Percentiles rank a stretch among this genome's conserved stretches.
Evolutionary conservation across 78 protist species (phyloP).

Genomic region (Tieghemostelium lacteum): DNA sequence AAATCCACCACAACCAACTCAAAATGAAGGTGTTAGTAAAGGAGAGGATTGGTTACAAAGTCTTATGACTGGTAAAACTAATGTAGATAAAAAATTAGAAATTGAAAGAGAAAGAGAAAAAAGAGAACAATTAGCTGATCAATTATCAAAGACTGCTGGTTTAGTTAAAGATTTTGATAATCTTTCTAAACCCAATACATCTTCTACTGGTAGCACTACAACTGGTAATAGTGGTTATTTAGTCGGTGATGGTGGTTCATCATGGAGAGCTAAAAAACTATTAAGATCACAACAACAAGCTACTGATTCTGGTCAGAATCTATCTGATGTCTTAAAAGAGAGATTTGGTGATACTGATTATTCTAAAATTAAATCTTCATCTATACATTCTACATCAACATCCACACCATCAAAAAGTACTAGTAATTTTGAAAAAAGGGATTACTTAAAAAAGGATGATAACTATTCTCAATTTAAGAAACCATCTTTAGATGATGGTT

Average conservation of each 20-base stretch:
- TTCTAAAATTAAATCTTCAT: neutral
- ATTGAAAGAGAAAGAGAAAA: constrained; percentile 16
- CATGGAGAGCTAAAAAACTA: constrained; percentile 63
- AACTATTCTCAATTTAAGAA: constrained; percentile 26
- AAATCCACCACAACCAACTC: neutral
- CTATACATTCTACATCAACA: neutral
- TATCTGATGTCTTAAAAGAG: constrained; percentile 16
- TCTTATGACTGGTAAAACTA: neutral
- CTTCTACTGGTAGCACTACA: no score
- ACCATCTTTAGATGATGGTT: constrained; percentile 16
- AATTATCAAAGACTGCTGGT: constrained; percentile 47
- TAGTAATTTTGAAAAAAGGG: neutral
- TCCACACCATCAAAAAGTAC: neutral
- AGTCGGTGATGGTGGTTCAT: constrained; percentile 75
- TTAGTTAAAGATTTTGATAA: constrained; percentile 10
- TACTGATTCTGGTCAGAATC: constrained; percentile 11
- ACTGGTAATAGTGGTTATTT: neutral
- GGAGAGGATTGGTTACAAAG: constrained; percentile 18
- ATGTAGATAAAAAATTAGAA: constrained; percentile 3
- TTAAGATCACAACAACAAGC: constrained; percentile 55
- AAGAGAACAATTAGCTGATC: neutral
- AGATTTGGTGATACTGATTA: constrained; percentile 27
- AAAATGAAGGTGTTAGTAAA: neutral
- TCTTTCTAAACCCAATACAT: neutral
- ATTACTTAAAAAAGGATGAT: constrained; percentile 38